phyloP scores from a whole-genome alignment of 345 rosid genomes.

The Viola odorata region DNA sequence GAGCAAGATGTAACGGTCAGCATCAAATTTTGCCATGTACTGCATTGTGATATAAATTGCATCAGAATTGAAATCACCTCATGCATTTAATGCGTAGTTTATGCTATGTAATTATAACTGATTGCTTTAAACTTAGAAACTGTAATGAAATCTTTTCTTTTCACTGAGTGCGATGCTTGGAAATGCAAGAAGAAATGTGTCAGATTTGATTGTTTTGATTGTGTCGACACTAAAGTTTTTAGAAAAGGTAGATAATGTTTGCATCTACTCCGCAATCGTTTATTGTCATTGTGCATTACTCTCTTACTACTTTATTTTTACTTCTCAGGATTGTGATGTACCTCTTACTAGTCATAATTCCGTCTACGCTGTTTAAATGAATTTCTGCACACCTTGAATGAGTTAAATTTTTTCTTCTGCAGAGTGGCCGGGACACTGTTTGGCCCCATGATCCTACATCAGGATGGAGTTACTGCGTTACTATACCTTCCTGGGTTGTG shows the following conservation, averaged over 20 bases:
- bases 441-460: slow-evolving; percentile 91
- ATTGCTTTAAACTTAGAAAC: neutral
- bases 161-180: neutral
- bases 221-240: too few relatives aligned
- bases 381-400: neutral
- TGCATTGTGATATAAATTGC: neutral
- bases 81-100: neutral
- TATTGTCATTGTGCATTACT: neutral
- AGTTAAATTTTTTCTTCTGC: slow-evolving; percentile 25
- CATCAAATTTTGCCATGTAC: neutral
- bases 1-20: too few relatives aligned
- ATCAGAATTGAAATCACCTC: neutral
- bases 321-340: neutral
- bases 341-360: neutral
- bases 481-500: slow-evolving; percentile 83
- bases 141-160: slow-evolving; percentile 1
- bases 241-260: neutral
- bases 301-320: too few relatives aligned
- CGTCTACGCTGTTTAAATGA: neutral
- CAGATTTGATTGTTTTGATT: too few relatives aligned
- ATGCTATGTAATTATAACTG: too few relatives aligned
- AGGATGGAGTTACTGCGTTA: slow-evolving; percentile 96
- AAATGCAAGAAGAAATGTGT: neutral
- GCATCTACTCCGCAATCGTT: neutral
- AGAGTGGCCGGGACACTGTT: slow-evolving; percentile 77